Evolutionary conservation across 2,329 filamentous ascomycete genomes (phyloP).

Genomic region (Elsinoe ampelina): DNA sequence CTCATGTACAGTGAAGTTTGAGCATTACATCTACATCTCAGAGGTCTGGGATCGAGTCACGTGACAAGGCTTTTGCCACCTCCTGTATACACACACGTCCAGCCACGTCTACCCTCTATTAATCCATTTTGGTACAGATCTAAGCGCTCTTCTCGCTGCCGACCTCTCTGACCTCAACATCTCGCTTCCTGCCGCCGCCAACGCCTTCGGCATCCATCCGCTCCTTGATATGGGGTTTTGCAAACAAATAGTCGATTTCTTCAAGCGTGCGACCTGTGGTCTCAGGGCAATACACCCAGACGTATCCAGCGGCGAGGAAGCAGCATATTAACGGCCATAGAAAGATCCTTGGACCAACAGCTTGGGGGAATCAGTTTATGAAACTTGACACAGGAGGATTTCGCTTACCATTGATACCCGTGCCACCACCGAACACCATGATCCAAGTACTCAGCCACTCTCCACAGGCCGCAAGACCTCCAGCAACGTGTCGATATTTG

Average conservation of each 20-base stretch:
- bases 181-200: not conserved
- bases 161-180: not conserved
- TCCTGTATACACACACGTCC: too few relatives aligned
- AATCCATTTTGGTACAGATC: not conserved
- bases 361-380: too few relatives aligned
- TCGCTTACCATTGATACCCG: constrained; percentile 21
- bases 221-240: constrained; percentile 10
- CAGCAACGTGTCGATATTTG: constrained; percentile 29
- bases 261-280: constrained; percentile 18
- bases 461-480: constrained; percentile 28
- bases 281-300: constrained; percentile 23
- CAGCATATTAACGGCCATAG: constrained; percentile 31
- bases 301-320: constrained; percentile 21
- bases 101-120: not conserved
- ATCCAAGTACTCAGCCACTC: constrained; percentile 31
- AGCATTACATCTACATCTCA: too few relatives aligned
- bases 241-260: constrained; percentile 19
- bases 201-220: not conserved
- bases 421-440: constrained; percentile 30
- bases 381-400: too few relatives aligned
- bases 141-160: not conserved
- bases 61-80: too few relatives aligned
- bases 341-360: constrained; percentile 31
- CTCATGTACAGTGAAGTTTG: too few relatives aligned
- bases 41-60: too few relatives aligned